phyloP scores from a whole-genome alignment of 768 basidiomycete species.

The Lanmaoa rubissima region DNA sequence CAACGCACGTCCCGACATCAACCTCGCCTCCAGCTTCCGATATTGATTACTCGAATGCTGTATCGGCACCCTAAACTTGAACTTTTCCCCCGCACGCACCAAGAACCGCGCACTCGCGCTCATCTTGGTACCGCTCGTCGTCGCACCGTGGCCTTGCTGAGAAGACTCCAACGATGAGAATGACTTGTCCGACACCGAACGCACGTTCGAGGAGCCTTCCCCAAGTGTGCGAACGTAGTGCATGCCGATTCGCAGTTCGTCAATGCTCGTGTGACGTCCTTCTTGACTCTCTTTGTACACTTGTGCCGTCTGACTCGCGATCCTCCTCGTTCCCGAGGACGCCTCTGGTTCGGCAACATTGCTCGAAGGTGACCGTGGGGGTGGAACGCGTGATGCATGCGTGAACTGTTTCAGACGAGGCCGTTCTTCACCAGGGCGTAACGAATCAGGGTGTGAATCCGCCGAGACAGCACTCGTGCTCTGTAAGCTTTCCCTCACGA shows the following conservation, averaged over 20 bases:
- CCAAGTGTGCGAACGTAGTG: constrained; percentile 72
- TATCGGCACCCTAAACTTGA: constrained; percentile 56
- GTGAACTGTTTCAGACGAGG: constrained; percentile 74
- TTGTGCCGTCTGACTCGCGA: constrained; percentile 65
- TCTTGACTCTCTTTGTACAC: constrained; percentile 43
- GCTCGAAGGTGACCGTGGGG: constrained; percentile 46
- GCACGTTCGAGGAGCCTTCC: constrained; percentile 40
- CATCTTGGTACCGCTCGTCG: constrained; percentile 26
- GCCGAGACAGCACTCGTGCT: constrained; percentile 39
- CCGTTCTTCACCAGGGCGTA: constrained; percentile 35
- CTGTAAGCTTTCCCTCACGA: constrained; percentile 52
- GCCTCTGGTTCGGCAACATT: constrained; percentile 20
- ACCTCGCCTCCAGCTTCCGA: constrained; percentile 45
- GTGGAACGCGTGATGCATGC: constrained; percentile 62
- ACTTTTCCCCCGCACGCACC: constrained; percentile 55
- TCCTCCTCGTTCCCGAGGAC: constrained; percentile 36
- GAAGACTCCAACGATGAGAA: constrained; percentile 66
- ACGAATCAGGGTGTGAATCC: constrained; percentile 32
- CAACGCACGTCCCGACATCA: constrained; percentile 50
- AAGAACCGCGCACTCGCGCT: constrained; percentile 39
- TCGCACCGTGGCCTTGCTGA: constrained; percentile 35
- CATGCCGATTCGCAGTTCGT: constrained; percentile 67
- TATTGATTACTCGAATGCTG: constrained; percentile 25
- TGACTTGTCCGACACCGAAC: constrained; percentile 42
- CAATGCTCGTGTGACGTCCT: constrained; percentile 44